Conservation (phyloP, 2,329 filamentous ascomycete species). For the Aspergillus pseudoglaucus region DNA sequence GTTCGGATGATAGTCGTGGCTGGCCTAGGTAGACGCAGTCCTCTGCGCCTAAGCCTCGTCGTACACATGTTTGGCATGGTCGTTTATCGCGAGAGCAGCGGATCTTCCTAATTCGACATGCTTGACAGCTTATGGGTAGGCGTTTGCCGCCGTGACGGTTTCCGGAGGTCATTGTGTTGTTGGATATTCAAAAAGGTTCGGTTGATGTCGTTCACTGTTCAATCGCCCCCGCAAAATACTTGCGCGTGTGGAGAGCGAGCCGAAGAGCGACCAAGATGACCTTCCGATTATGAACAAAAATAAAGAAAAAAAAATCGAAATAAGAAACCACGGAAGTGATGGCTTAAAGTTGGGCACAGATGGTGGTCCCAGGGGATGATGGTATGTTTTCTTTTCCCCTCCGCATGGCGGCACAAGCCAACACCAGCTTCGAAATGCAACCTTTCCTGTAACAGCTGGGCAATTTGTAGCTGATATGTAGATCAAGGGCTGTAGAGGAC, state of each 20-base stretch:
- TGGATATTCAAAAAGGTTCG: background rate
- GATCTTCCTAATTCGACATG: slow-evolving; percentile 36
- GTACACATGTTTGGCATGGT: slow-evolving; percentile 35
- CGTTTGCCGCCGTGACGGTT: slow-evolving; percentile 27
- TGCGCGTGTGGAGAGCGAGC: background rate
- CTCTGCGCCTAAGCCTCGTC: slow-evolving; percentile 30
- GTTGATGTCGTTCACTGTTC: background rate
- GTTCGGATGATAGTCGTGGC: slow-evolving; percentile 23
- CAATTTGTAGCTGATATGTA: background rate
- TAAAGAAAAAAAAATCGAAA: background rate
- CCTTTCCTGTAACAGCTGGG: background rate
- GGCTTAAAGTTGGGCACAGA: background rate
- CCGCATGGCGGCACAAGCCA: background rate
- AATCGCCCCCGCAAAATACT: background rate
- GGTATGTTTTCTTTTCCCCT: background rate
- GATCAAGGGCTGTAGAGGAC: background rate
- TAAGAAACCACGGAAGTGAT: background rate
- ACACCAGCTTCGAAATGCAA: background rate
- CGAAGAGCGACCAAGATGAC: too few relatives aligned
- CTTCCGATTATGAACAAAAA: too few relatives aligned
- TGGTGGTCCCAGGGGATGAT: background rate
- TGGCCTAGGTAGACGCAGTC: slow-evolving; percentile 34
- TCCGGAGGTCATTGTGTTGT: slow-evolving; percentile 17
- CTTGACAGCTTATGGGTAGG: slow-evolving; percentile 36
- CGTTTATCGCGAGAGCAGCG: slow-evolving; percentile 33